A percentile compares a stretch with the other conserved stretches of the same genome.
These are phyloP conservation scores for Mucor indicus DNA, from an alignment of 371 early-diverging fungal species.

Conservation along the genomic window DNA sequence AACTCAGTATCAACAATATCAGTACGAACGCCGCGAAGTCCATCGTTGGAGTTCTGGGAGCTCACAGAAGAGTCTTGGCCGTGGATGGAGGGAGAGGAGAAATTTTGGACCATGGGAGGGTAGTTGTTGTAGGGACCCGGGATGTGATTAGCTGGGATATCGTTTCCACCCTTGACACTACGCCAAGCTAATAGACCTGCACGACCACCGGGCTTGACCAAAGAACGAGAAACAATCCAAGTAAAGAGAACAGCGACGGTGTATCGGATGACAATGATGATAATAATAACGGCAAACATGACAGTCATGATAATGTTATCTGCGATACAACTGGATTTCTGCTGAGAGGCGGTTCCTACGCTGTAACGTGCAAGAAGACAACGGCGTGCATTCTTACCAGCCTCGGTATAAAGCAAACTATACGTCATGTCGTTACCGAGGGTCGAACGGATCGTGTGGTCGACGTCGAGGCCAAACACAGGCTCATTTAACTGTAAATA, in stretches of 20 bases:
- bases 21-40: constrained; percentile 17
- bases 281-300: constrained; percentile 42
- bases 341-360: constrained; percentile 45
- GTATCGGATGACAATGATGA: constrained; percentile 48
- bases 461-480: constrained; percentile 31
- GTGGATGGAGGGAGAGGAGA: constrained; percentile 24
- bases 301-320: constrained; percentile 47
- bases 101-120: constrained; percentile 21
- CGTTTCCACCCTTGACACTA: constrained; percentile 49
- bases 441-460: constrained; percentile 21
- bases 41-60: constrained; percentile 12
- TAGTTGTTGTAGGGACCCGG: constrained; percentile 48
- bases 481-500: constrained; percentile 8
- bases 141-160: constrained; percentile 46
- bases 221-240: constrained; percentile 44
- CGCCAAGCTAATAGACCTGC: constrained; percentile 51
- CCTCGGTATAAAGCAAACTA: constrained; percentile 31
- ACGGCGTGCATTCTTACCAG: constrained; percentile 30
- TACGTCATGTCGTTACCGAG: constrained; percentile 47
- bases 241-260: constrained; percentile 60
- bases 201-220: constrained; percentile 48
- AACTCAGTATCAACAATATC: constrained; percentile 46
- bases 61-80: constrained; percentile 36
- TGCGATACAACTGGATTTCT: constrained; percentile 53
- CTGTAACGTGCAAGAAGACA: constrained; percentile 41